Conservation (phyloP, 306 rosid species). For the Arachis hypogaea region DNA sequence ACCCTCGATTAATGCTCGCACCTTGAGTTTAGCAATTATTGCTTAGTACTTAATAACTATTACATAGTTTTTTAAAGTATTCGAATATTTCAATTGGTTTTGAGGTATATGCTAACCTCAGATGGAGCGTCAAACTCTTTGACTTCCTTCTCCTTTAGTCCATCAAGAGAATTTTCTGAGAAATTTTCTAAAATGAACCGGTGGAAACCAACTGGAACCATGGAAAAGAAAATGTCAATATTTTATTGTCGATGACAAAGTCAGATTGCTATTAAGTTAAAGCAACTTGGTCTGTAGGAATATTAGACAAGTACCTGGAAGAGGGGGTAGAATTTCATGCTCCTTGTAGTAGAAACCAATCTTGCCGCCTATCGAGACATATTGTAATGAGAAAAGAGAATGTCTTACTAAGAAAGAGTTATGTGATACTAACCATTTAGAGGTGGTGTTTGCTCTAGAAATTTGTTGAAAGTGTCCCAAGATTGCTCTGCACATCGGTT, state of each 20-base stretch:
- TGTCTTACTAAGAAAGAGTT: conserved; percentile 9
- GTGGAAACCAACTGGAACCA: conserved; percentile 77
- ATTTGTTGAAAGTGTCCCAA: conserved; percentile 76
- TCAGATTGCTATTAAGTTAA: not conserved
- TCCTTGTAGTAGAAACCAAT: conserved; percentile 97
- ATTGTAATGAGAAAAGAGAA: conserved; percentile 38
- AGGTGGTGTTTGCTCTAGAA: conserved; percentile 73
- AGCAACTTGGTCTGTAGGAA: conserved; percentile 6
- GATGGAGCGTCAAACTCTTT: conserved; percentile 81
- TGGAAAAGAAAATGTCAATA: conserved; percentile 17
- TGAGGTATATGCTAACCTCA: conserved; percentile 66
- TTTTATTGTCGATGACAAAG: conserved; percentile 4
- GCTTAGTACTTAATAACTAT: not conserved
- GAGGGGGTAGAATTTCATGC: conserved; percentile 96
- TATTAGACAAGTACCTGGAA: conserved; percentile 69
- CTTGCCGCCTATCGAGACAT: conserved; percentile 67
- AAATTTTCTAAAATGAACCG: conserved; percentile 71
- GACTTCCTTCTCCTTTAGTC: conserved; percentile 59
- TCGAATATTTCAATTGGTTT: not conserved
- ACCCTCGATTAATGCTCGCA: conserved; percentile 83
- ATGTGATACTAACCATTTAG: conserved; percentile 62
- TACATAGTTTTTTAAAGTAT: too few relatives aligned
- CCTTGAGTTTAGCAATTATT: conserved; percentile 53
- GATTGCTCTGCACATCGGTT: conserved; percentile 68
- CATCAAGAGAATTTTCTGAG: conserved; percentile 55